Base-by-base conservation (phyloP, 768 basidiomycete genomes). In the Strobilomyces dryophilus region DNA sequence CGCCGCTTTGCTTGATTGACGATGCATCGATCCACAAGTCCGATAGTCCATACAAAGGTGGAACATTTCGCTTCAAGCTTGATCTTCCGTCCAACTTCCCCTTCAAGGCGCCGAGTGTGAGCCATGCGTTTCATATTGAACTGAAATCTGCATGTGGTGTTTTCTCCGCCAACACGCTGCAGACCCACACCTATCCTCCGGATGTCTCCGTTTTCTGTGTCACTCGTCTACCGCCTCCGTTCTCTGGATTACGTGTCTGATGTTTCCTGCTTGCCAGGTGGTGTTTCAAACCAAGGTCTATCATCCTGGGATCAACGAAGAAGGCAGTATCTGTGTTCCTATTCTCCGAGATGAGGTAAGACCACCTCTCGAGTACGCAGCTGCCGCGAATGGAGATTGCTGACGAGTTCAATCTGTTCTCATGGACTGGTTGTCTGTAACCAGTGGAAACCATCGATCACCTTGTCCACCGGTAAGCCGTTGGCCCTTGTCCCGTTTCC, bases 221-320 rank as follows among this genome's bases (percentile, higher is more conserved):
- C 47, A 39, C 48, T 35, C 21, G 47, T 34, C 49, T 26, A 18
- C 24, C 49, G 6, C 45, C 39, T 47, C 37, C 17, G 34, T 36
- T 36, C 36, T 55, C 47, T 46, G 24, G 20, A 32, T 60, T 61
- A 63, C 66, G 60, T 66, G 55, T 31, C 54, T 50, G 20, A 63
- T 36, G 20, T 42, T 46, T 45, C 40, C 26, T 35, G 45, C 42
- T 44, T 52, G 49, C 45, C 54, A 92, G 90, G 88, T 93, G 39
- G 82, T 80, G 35, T 92, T 93, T 69, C 82, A 75, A 37, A 93
- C 91, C 51, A 92, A 84, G 78, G 86, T 93, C 43, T 93, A 93
- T 66, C 91, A 93, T 68, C 91, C 91, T 26, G 91, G 92, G 35
- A 88, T 93, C 67, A 91, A 93, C 57, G 91, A 92, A 52, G 89